Conservation (phyloP, 148 eudicot genomes). For the Oxyria digyna region DNA sequence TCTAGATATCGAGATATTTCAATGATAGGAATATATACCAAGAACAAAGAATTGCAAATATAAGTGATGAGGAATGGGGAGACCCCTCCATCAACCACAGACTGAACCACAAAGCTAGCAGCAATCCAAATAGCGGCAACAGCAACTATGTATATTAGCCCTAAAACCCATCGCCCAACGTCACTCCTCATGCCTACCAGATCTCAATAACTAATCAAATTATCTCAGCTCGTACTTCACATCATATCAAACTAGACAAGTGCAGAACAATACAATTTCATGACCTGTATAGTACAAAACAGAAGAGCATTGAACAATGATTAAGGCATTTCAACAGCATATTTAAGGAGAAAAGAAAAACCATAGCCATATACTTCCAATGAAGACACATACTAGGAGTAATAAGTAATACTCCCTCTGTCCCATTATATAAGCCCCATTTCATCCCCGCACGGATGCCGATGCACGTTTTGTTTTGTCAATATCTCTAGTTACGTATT, state of each 20-base stretch:
- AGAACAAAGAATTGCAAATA: slow-evolving; percentile 83
- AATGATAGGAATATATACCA: slow-evolving; percentile 65
- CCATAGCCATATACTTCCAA: background rate
- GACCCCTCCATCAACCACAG: slow-evolving; percentile 84
- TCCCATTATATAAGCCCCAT: no score
- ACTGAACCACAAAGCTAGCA: slow-evolving; percentile 92
- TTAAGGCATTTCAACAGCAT: background rate
- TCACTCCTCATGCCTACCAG: slow-evolving; percentile 43
- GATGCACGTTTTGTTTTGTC: no score
- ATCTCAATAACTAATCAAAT: background rate
- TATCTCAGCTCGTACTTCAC: background rate
- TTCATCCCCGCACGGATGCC: no score
- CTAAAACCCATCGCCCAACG: slow-evolving; percentile 72
- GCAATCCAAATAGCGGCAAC: slow-evolving; percentile 97
- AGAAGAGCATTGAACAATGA: background rate
- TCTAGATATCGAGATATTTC: slow-evolving; percentile 66
- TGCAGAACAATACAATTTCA: background rate
- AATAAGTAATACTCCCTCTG: background rate
- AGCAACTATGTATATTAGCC: slow-evolving; percentile 62
- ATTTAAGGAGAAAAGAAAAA: background rate
- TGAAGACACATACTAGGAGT: background rate
- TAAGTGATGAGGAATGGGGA: slow-evolving; percentile 90
- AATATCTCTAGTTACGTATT: no score
- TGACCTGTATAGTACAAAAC: background rate
- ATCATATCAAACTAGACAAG: background rate